Conservation (phyloP, 257 asterid genomes). For the Fraxinus excelsior region DNA sequence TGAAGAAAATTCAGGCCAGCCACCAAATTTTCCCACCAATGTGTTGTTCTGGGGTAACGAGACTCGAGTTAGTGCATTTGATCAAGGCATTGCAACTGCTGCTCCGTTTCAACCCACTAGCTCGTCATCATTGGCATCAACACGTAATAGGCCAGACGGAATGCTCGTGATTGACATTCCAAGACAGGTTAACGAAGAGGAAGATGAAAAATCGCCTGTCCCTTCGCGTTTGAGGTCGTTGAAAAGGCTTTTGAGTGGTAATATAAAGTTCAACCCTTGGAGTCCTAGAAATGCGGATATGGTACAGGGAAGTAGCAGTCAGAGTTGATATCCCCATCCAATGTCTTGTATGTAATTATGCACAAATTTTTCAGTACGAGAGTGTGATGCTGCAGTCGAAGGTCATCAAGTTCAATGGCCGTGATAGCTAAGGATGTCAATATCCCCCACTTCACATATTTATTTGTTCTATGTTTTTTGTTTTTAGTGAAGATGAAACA, state of each 20-base stretch:
- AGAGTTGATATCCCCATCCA: slow-evolving; percentile 29
- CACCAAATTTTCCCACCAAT: slow-evolving; percentile 67
- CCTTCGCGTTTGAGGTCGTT: slow-evolving; percentile 64
- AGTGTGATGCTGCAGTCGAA: not conserved
- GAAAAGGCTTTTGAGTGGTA: slow-evolving; percentile 75
- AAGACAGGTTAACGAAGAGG: slow-evolving; percentile 55
- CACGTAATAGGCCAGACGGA: slow-evolving; percentile 26
- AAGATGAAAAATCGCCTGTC: slow-evolving; percentile 50
- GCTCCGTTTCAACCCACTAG: slow-evolving; percentile 28
- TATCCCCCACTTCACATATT: not conserved
- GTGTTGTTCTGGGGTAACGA: slow-evolving; percentile 83
- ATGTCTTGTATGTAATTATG: not conserved
- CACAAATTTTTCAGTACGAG: not conserved
- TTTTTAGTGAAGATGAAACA: not conserved
- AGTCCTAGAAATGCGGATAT: slow-evolving; percentile 56
- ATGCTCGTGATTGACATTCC: slow-evolving; percentile 58
- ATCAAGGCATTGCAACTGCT: slow-evolving; percentile 24
- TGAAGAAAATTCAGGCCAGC: slow-evolving; percentile 39
- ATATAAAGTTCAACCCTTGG: slow-evolving; percentile 56
- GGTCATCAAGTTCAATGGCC: not conserved
- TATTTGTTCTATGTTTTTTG: slow-evolving; percentile 14
- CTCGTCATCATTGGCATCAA: slow-evolving; percentile 38
- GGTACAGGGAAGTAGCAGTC: slow-evolving; percentile 52
- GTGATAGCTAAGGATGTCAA: not conserved
- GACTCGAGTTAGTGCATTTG: slow-evolving; percentile 59